Percentiles rank a stretch among this genome's conserved stretches.
phyloP scores from a whole-genome alignment of 495 filamentous ascomycete species.

The Sporormia fimetaria region DNA sequence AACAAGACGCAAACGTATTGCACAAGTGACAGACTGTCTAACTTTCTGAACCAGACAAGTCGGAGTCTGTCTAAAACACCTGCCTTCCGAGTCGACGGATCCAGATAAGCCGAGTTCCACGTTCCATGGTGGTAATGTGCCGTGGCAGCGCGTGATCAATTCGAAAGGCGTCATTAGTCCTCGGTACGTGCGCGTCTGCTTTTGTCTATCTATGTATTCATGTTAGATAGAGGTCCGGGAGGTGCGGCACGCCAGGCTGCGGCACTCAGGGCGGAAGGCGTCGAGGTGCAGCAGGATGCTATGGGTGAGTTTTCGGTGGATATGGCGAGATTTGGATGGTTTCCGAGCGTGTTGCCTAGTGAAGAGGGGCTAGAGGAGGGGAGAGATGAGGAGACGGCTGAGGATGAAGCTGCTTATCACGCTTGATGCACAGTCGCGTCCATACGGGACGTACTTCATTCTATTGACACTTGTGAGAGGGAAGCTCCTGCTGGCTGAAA shows the following conservation, averaged over 20 bases:
- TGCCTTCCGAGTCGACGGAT: constrained; percentile 42
- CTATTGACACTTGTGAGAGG: too few relatives aligned
- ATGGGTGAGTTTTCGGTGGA: constrained; percentile 32
- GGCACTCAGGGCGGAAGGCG: constrained; percentile 28
- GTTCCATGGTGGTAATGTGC: constrained; percentile 68
- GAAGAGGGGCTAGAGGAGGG: constrained; percentile 19
- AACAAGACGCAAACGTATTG: constrained; percentile 2
- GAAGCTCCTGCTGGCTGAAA: too few relatives aligned
- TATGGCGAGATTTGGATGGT: constrained; percentile 31
- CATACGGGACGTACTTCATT: too few relatives aligned
- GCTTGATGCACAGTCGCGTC: constrained; percentile 10
- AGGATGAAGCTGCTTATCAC: constrained; percentile 20
- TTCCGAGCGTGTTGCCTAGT: constrained; percentile 31
- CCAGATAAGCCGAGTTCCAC: constrained; percentile 24
- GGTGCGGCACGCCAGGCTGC: constrained; percentile 32
- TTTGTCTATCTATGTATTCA: constrained; percentile 2
- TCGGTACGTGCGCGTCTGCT: constrained; percentile 42
- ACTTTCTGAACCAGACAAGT: constrained; percentile 52
- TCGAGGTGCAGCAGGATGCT: constrained; percentile 28
- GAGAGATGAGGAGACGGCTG: constrained; percentile 23
- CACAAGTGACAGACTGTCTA: background rate
- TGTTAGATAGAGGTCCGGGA: constrained; percentile 26
- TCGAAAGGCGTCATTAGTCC: constrained; percentile 74
- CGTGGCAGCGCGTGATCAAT: constrained; percentile 91
- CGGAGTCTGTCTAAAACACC: constrained; percentile 75